Evolutionary conservation across 257 asterid species (phyloP).

Genomic region (Linderniella brevidens): DNA sequence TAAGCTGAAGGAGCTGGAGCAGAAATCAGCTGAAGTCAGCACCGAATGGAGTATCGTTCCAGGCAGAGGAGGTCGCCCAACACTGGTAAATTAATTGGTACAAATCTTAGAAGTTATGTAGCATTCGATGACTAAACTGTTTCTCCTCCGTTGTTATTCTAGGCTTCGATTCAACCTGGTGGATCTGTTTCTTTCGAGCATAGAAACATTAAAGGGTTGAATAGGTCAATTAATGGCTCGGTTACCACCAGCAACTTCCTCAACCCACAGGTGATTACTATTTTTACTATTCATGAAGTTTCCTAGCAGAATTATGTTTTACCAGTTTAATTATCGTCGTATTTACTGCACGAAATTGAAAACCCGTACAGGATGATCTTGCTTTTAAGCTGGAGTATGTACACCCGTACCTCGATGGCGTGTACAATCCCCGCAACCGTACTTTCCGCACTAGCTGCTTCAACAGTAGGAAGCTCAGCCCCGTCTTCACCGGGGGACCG

Average conservation of each 20-base stretch:
- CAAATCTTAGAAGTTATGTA: not conserved
- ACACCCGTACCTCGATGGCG: constrained; percentile 90
- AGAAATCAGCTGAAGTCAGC: constrained; percentile 95
- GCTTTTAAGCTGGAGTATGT: constrained; percentile 90
- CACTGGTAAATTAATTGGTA: constrained; percentile 35
- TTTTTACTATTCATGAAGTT: not conserved
- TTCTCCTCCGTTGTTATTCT: constrained; percentile 14
- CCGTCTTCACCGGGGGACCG: constrained; percentile 98
- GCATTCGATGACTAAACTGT: not conserved
- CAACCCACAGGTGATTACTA: constrained; percentile 68
- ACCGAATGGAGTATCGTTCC: constrained; percentile 97
- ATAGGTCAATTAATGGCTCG: constrained; percentile 89
- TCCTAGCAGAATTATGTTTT: too few relatives aligned
- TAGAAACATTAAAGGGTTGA: constrained; percentile 75
- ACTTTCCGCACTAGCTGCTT: constrained; percentile 85
- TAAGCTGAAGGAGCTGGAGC: constrained; percentile 90
- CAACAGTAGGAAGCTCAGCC: constrained; percentile 90
- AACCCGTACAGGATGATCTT: constrained; percentile 78
- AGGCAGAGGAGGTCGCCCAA: constrained; percentile 94
- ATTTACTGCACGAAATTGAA: too few relatives aligned
- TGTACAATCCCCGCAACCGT: constrained; percentile 77
- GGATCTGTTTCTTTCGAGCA: constrained; percentile 98
- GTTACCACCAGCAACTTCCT: constrained; percentile 93
- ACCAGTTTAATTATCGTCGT: too few relatives aligned
- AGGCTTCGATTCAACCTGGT: constrained; percentile 99